Percentiles rank a stretch among this genome's conserved stretches.
Evolutionary conservation across 257 asterid species (phyloP).

Genomic region (Jacaranda copaia): DNA sequence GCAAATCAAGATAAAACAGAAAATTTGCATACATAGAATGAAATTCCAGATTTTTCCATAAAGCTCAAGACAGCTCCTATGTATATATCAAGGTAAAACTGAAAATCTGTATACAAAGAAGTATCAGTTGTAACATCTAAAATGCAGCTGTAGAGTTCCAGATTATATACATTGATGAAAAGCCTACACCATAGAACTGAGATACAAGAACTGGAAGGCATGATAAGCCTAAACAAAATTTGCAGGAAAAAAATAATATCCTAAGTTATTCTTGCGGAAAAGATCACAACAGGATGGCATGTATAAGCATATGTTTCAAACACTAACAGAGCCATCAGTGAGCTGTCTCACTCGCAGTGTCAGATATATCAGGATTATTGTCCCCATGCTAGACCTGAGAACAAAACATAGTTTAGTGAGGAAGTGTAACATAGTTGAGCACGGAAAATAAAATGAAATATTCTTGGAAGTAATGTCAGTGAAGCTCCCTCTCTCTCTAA

Average conservation of each 20-base stretch:
- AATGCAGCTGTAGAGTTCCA: constrained; percentile 25
- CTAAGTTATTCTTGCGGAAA: constrained; percentile 4
- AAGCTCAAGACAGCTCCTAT: not conserved
- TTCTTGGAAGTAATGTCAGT: too few species aligned
- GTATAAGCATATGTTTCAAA: constrained; percentile 38
- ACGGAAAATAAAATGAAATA: constrained; percentile 2
- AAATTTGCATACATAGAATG: not conserved
- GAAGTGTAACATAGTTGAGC: not conserved
- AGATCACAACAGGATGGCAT: constrained; percentile 23
- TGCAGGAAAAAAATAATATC: not conserved
- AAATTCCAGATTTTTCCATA: not conserved
- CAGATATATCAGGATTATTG: constrained; percentile 73
- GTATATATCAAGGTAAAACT: not conserved
- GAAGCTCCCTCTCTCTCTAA: too few species aligned
- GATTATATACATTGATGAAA: constrained; percentile 17
- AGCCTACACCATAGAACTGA: constrained; percentile 8
- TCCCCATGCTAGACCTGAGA: constrained; percentile 78
- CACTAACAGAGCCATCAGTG: constrained; percentile 48
- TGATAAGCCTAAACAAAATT: constrained; percentile 1
- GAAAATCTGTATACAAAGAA: constrained; percentile 5
- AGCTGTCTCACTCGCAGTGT: constrained; percentile 71
- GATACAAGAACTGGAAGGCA: not conserved
- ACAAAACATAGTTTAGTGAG: not conserved
- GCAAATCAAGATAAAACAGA: constrained; percentile 15
- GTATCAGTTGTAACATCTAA: constrained; percentile 7